Conservation (phyloP, 75 land plant species). For the Cupressus sempervirens region DNA sequence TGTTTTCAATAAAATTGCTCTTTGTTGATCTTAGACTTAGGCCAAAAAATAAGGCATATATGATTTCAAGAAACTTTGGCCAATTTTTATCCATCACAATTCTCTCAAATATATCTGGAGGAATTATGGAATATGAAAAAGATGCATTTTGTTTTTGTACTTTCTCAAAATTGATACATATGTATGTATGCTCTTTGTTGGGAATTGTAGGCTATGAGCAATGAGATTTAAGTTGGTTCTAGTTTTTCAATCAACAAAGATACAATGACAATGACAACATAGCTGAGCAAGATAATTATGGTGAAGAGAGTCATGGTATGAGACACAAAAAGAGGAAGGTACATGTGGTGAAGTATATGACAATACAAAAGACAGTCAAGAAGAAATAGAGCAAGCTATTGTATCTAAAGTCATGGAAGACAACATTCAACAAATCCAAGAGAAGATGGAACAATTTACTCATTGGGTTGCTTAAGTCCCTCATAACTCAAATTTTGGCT, state of each 20-base stretch:
- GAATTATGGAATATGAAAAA: neutral
- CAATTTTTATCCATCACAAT: neutral
- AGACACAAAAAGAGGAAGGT: slow-evolving; percentile 1
- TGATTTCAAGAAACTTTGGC: neutral
- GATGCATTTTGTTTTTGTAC: neutral
- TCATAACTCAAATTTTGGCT: neutral
- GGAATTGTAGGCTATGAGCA: neutral
- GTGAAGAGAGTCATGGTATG: neutral
- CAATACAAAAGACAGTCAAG: neutral
- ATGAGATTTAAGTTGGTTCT: neutral
- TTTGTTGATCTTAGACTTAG: too few species aligned
- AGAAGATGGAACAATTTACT: slow-evolving; percentile 30
- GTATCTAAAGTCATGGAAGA: slow-evolving; percentile 22
- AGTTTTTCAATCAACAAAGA: neutral
- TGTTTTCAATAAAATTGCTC: too few species aligned
- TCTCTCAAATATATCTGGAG: neutral
- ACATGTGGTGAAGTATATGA: neutral
- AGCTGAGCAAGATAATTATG: neutral
- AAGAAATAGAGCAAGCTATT: neutral
- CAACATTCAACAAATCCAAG: slow-evolving; percentile 27
- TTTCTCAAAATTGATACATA: neutral
- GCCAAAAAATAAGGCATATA: too few species aligned
- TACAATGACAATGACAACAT: neutral
- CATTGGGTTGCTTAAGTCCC: slow-evolving; percentile 23
- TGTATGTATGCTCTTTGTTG: neutral